These are phyloP conservation scores for Dentipellis sp. DNA, from an alignment of 768 basidiomycete genomes.

Conservation along the genomic window DNA sequence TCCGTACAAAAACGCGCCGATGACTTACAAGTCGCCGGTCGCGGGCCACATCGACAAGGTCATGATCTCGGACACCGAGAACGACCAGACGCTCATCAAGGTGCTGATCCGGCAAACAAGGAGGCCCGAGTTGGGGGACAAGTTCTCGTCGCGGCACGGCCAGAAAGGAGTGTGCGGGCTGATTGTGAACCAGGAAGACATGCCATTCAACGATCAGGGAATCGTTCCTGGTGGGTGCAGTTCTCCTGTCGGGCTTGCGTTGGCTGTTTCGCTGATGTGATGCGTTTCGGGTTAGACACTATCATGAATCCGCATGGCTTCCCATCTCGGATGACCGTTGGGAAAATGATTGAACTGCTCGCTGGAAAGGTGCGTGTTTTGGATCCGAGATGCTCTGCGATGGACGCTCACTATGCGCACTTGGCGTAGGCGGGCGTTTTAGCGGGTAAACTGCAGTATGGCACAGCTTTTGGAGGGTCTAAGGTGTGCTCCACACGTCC, in stretches of 20 bases:
- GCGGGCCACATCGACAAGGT: constrained; percentile 96
- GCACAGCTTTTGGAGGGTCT: constrained; percentile 95
- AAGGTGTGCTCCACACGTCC: constrained; percentile 46
- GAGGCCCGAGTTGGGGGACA: constrained; percentile 94
- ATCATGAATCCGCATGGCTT: constrained; percentile 99
- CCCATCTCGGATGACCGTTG: constrained; percentile 98
- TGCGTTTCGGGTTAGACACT: constrained; percentile 51
- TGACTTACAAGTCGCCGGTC: constrained; percentile 90
- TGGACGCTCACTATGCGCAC: background rate
- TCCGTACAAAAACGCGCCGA: constrained; percentile 86
- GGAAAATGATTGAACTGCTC: constrained; percentile 98
- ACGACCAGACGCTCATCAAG: constrained; percentile 94
- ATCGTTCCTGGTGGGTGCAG: constrained; percentile 69
- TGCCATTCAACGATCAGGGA: constrained; percentile 99
- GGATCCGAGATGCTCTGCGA: background rate
- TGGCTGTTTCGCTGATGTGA: constrained; percentile 7
- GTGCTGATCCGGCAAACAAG: constrained; percentile 95
- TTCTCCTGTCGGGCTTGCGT: background rate
- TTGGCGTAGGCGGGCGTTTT: constrained; percentile 77
- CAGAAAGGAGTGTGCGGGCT: constrained; percentile 99
- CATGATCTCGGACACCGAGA: constrained; percentile 93
- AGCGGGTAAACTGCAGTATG: constrained; percentile 82
- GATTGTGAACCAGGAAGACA: constrained; percentile 97
- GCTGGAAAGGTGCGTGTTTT: constrained; percentile 70
- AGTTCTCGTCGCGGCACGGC: constrained; percentile 96